phyloP scores from a whole-genome alignment of 2,329 filamentous ascomycete genomes.

The Paracamarosporium sp. region DNA sequence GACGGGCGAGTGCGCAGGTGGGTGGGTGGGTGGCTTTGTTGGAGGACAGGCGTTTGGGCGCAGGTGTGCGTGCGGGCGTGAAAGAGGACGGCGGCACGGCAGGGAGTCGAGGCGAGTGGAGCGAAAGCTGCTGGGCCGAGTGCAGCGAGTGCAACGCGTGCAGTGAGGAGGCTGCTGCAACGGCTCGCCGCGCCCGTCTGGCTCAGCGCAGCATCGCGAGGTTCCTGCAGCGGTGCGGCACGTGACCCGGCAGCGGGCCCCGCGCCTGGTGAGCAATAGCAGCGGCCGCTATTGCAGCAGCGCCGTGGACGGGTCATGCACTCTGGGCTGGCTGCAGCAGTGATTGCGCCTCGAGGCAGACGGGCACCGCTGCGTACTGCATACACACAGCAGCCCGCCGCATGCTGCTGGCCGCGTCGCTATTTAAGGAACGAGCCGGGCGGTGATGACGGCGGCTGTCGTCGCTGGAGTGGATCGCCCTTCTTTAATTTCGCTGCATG shows the following conservation, averaged over 20 bases:
- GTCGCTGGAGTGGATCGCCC: not conserved
- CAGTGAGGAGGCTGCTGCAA: too few species aligned
- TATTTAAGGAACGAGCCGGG: too few species aligned
- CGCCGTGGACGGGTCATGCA: not conserved
- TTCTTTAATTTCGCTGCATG: slow-evolving; percentile 3
- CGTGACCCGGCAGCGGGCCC: not conserved
- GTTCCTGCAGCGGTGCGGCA: not conserved
- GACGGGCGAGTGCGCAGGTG: not conserved
- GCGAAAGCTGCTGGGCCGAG: not conserved
- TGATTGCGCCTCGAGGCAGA: too few species aligned
- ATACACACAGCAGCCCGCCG: not conserved
- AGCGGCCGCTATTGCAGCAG: slow-evolving; percentile 4
- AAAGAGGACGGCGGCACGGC: not conserved
- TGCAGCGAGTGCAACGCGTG: too few species aligned
- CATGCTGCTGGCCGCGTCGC: too few species aligned
- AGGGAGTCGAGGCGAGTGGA: not conserved
- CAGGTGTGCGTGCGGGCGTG: not conserved
- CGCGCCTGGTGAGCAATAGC: slow-evolving; percentile 1
- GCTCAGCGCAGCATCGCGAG: not conserved
- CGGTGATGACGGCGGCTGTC: not conserved
- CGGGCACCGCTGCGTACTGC: not conserved
- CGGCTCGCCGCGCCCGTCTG: not conserved
- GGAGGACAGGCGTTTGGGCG: slow-evolving; percentile 6
- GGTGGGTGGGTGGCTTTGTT: not conserved
- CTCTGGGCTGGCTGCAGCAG: too few species aligned